Percentiles rank a stretch among this genome's conserved stretches.
phyloP scores from a whole-genome alignment of 2,329 filamentous ascomycete species.

The Periconia sp. region DNA sequence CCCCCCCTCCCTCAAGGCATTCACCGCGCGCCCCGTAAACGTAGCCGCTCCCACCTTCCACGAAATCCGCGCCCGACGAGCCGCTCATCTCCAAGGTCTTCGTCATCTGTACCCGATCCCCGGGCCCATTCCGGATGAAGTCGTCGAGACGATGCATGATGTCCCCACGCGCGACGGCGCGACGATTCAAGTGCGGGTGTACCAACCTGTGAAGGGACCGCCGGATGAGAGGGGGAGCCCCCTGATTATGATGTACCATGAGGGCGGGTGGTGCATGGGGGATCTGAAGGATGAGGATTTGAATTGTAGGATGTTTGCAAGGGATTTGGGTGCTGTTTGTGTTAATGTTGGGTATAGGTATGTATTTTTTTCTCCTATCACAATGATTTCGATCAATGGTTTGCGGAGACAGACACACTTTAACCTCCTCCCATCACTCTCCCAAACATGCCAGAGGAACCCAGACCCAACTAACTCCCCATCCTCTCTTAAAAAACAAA shows the following conservation, averaged over 20 bases:
- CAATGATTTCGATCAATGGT: background rate
- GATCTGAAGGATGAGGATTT: slow-evolving; percentile 47
- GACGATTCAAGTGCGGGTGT: slow-evolving; percentile 28
- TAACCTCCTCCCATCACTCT: too few species aligned
- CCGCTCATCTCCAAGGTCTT: slow-evolving; percentile 27
- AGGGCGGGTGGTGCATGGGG: slow-evolving; percentile 51
- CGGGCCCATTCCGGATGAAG: slow-evolving; percentile 30
- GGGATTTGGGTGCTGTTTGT: slow-evolving; percentile 44
- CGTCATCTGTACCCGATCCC: slow-evolving; percentile 35
- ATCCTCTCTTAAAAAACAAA: background rate
- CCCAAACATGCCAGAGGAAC: too few species aligned
- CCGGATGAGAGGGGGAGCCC: slow-evolving; percentile 26
- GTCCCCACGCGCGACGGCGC: slow-evolving; percentile 27
- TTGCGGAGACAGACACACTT: background rate
- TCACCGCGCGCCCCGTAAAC: slow-evolving; percentile 23
- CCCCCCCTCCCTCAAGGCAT: slow-evolving; percentile 16
- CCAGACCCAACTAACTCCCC: background rate
- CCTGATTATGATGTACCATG: slow-evolving; percentile 42
- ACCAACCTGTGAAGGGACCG: slow-evolving; percentile 24
- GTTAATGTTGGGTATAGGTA: slow-evolving; percentile 55
- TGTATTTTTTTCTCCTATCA: background rate
- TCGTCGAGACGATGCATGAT: slow-evolving; percentile 29
- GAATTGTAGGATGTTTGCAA: slow-evolving; percentile 44
- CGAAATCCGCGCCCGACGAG: slow-evolving; percentile 21
- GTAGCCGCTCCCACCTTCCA: slow-evolving; percentile 20